These are phyloP conservation scores for Spizellomyces sp. DNA, from an alignment of 192 early-diverging fungal species.

Conservation along the genomic window DNA sequence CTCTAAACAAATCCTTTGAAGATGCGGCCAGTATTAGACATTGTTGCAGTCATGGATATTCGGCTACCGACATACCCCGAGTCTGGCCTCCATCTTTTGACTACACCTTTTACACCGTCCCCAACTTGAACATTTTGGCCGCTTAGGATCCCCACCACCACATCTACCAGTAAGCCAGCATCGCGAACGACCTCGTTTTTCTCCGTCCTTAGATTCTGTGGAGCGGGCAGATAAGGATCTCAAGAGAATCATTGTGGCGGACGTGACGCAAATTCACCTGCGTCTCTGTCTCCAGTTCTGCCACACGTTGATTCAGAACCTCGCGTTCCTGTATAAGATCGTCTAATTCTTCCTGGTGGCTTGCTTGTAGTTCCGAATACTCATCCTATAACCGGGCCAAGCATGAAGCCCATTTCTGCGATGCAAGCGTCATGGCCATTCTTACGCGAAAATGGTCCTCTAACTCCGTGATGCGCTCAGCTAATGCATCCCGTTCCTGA, in stretches of 20 bases:
- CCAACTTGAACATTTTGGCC: constrained; percentile 13
- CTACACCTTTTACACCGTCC: constrained; percentile 17
- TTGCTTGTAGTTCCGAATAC: no score
- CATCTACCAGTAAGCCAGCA: background rate
- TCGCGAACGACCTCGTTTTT: background rate
- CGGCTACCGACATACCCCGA: background rate
- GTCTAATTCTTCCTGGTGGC: no score
- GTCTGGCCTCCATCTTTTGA: constrained; percentile 20
- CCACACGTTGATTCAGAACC: no score
- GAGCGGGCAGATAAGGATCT: no score
- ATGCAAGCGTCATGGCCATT: no score
- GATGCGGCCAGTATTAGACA: no score
- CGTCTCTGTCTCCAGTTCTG: constrained; percentile 14
- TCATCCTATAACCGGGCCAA: no score
- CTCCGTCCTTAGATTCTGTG: background rate
- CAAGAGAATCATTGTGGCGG: no score
- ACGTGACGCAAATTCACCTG: background rate
- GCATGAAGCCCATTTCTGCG: no score
- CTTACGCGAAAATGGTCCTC: constrained; percentile 17
- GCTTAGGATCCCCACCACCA: constrained; percentile 7
- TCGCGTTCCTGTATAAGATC: no score
- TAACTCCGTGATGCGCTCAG: constrained; percentile 10
- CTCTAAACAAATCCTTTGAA: no score
- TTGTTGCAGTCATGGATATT: no score
- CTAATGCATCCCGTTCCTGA: background rate